phyloP scores from a whole-genome alignment of 306 rosid genomes.

The Sphenostylis stenocarpa region DNA sequence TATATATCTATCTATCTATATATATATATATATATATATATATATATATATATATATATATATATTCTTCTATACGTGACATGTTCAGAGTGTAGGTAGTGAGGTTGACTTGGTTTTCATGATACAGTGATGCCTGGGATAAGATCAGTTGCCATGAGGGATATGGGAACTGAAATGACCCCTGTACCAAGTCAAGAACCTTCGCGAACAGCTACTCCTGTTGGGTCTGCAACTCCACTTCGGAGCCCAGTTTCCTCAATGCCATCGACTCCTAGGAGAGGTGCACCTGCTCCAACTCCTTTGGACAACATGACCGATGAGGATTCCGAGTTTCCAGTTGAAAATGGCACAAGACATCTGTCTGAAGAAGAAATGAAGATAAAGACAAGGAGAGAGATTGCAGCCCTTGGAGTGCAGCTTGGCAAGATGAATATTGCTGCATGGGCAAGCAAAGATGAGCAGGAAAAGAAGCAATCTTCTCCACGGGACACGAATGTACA shows the following conservation, averaged over 20 bases:
- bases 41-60: too few species aligned
- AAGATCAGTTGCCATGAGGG: constrained; percentile 95
- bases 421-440: constrained; percentile 93
- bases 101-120: constrained; percentile 32
- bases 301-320: constrained; percentile 33
- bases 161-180: constrained; percentile 99
- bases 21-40: too few species aligned
- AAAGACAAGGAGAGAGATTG: constrained; percentile 88
- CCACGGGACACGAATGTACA: constrained; percentile 30
- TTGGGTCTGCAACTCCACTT: constrained; percentile 75
- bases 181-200: constrained; percentile 94
- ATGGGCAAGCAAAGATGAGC: constrained; percentile 90
- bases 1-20: too few species aligned
- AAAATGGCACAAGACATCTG: constrained; percentile 45
- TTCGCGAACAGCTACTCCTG: constrained; percentile 85
- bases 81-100: neutral
- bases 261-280: constrained; percentile 88
- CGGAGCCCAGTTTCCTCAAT: constrained; percentile 81
- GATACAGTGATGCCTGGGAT: constrained; percentile 65
- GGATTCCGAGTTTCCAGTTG: constrained; percentile 40
- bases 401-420: constrained; percentile 88
- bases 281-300: constrained; percentile 73
- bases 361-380: constrained; percentile 86
- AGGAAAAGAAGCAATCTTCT: constrained; percentile 43
- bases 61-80: neutral